phyloP scores from a whole-genome alignment of 495 filamentous ascomycete species.

The Saxophila tyrrhenica region DNA sequence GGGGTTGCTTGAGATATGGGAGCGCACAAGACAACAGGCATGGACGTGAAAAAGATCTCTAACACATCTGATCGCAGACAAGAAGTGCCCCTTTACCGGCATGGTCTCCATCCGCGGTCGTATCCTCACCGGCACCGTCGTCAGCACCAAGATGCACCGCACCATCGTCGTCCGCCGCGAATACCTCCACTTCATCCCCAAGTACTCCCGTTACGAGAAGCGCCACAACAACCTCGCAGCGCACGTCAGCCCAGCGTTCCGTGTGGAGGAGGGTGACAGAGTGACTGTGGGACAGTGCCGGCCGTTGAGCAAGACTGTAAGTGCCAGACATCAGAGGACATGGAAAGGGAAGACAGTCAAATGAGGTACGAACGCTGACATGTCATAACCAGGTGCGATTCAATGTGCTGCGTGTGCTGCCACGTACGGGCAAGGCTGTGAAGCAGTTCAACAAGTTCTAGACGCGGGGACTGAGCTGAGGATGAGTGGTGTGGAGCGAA shows the following conservation, averaged over 20 bases:
- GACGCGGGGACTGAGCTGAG: not conserved
- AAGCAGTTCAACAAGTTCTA: slow-evolving; percentile 99
- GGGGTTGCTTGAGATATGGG: not conserved
- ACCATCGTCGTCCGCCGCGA: slow-evolving; percentile 98
- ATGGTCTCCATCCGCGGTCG: slow-evolving; percentile 96
- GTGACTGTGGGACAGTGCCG: slow-evolving; percentile 99
- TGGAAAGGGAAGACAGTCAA: not conserved
- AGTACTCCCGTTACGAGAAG: slow-evolving; percentile 99
- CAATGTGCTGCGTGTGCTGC: slow-evolving; percentile 96
- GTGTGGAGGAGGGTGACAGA: slow-evolving; percentile 98
- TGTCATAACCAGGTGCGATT: slow-evolving; percentile 67
- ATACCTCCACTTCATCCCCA: slow-evolving; percentile 99
- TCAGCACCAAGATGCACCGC: slow-evolving; percentile 56
- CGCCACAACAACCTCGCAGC: slow-evolving; percentile 98
- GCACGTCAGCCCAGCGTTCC: slow-evolving; percentile 98
- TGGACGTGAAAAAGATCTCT: not conserved
- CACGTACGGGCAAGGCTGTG: slow-evolving; percentile 89
- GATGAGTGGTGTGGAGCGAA: not conserved
- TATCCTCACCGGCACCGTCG: slow-evolving; percentile 97
- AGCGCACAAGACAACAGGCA: not conserved
- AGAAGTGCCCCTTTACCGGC: slow-evolving; percentile 99
- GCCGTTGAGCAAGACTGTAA: slow-evolving; percentile 95
- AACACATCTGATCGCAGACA: slow-evolving; percentile 52
- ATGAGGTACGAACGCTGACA: not conserved
- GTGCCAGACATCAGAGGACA: not conserved